Evolutionary conservation across 352 stramenopile genomes (phyloP).

Genomic region (Lagenidium giganteum): DNA sequence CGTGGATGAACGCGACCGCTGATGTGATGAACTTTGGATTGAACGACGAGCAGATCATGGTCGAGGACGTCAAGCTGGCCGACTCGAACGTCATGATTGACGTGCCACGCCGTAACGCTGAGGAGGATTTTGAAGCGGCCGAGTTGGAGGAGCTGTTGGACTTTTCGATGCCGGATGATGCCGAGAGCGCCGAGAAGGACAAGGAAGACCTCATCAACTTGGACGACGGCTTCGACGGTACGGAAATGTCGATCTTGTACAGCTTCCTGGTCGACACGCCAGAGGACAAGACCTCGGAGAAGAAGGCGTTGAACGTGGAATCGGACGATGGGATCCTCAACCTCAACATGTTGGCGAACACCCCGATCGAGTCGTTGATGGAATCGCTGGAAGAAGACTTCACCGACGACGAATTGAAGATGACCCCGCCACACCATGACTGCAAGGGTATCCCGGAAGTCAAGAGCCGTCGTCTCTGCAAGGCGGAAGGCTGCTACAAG

Average conservation of each 20-base stretch:
- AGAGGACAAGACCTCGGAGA: slow-evolving; percentile 54
- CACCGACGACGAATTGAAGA: slow-evolving; percentile 67
- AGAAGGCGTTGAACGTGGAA: slow-evolving; percentile 31
- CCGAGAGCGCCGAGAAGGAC: slow-evolving; percentile 49
- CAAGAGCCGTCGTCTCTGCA: slow-evolving; percentile 70
- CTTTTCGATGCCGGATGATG: slow-evolving; percentile 64
- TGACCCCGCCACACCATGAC: slow-evolving; percentile 24
- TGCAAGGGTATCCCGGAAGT: slow-evolving; percentile 24
- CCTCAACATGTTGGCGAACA: slow-evolving; percentile 63
- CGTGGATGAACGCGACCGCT: slow-evolving; percentile 24
- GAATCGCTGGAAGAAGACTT: slow-evolving; percentile 68
- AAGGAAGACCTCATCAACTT: slow-evolving; percentile 73
- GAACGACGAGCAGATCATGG: slow-evolving; percentile 29
- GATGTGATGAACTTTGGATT: slow-evolving; percentile 41
- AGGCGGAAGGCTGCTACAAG: slow-evolving; percentile 77
- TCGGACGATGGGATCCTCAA: slow-evolving; percentile 71
- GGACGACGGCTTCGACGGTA: slow-evolving; percentile 79
- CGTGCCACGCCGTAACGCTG: not conserved
- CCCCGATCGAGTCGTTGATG: slow-evolving; percentile 65
- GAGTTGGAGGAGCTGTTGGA: slow-evolving; percentile 73
- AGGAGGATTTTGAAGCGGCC: slow-evolving; percentile 51
- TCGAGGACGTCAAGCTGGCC: slow-evolving; percentile 33
- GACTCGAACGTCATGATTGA: slow-evolving; percentile 4
- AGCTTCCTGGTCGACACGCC: slow-evolving; percentile 75
- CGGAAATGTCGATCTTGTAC: slow-evolving; percentile 86